Evolutionary conservation across 208 protist species (phyloP).

Genomic region (Trichomonas vaginalis): DNA sequence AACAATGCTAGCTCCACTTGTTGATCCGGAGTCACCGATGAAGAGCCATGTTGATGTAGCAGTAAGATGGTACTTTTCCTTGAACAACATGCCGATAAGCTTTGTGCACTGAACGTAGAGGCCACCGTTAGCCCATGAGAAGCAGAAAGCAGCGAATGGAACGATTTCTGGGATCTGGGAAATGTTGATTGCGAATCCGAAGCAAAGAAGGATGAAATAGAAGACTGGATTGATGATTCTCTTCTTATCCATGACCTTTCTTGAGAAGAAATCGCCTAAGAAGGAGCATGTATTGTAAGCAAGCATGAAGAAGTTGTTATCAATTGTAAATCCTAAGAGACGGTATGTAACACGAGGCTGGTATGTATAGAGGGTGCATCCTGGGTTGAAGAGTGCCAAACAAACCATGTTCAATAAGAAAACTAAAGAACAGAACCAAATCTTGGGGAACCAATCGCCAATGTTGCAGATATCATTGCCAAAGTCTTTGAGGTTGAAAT

Average conservation of each 20-base stretch:
- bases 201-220: not conserved
- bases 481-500: not conserved
- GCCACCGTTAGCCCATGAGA: not conserved
- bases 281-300: not conserved
- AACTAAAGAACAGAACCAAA: not conserved
- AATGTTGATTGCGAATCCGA: not conserved
- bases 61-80: not conserved
- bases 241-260: constrained; percentile 6
- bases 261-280: not conserved
- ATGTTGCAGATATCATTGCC: not conserved
- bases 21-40: not conserved
- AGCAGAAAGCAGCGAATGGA: not conserved
- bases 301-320: not conserved
- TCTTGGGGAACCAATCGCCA: not conserved
- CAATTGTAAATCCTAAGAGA: not conserved
- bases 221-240: not conserved
- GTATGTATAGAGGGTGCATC: not conserved
- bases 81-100: not conserved
- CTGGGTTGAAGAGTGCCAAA: not conserved
- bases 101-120: not conserved
- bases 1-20: not conserved
- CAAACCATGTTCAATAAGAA: constrained; percentile 4
- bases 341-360: not conserved
- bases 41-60: not conserved
- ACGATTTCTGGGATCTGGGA: not conserved